Evolutionary conservation across 1,284 basidiomycete species (phyloP), one percentile per base, ranked within the genome.

Genomic region (Sporisorium scitamineum): DNA sequence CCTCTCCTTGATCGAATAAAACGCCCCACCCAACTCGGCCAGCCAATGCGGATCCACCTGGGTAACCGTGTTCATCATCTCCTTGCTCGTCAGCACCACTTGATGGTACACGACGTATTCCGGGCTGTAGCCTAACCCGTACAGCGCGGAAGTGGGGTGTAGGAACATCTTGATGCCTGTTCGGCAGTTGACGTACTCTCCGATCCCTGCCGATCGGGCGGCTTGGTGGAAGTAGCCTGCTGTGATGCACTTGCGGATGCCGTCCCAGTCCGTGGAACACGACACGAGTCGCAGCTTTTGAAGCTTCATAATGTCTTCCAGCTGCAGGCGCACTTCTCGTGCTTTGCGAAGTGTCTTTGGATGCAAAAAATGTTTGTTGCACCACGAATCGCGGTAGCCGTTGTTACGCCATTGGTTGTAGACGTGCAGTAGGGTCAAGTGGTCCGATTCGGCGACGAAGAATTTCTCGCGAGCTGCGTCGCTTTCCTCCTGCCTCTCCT

Each of bases 191-290:
- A 96, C 94, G 86, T 97, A 99, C 87, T 99, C 97, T 72, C 96
- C 97, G 70, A 99, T 97, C 84, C 96, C 96, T 87, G 98, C 99
- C 44, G 97, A 95, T 74, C 94, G 89, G 10, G 96, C 96, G 0
- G 97, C 95, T 87, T 99, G 97, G 86, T 99, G 97, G 89, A 99
- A 99, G 87, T 98, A 99, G 26, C 96, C 97, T 16, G 95, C 93
- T 50, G 94, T 92, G 80, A 99, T 98, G 24, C 95, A 95, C 89
- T 97, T 99, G 83, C 96, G 94, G 79, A 99, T 90, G 22, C 95
- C 87, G 83, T 99, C 97, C 88, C 95, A 99, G 86, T 99, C 95
- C 0, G 94, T 98, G 2, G 94, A 94, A 52, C 92, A 93, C 5
- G 94, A 93, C 71, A 94, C 89, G 20, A 95, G 86, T 41, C 92